Base-by-base conservation (phyloP, 805 yeast genomes). In the Nakazawaea pomicola region DNA sequence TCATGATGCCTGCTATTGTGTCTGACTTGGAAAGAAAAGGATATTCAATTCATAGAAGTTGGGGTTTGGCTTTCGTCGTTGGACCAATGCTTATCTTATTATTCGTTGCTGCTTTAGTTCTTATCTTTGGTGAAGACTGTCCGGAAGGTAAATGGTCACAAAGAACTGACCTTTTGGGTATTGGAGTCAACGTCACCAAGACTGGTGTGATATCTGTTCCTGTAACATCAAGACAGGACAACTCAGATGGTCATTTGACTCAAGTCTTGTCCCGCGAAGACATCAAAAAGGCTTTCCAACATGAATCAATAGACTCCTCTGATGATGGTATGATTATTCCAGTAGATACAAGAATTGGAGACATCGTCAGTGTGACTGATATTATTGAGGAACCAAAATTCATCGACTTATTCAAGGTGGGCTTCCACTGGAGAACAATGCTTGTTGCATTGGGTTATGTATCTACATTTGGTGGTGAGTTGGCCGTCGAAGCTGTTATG, bases 81-180 rank as follows among this genome's bases (percentile, higher is more conserved):
- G 63, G 64, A 20, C 67, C 67, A 3, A 49, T 61, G 33, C 25
- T 58, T 17, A 54, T 61, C 18, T 46, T 61, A 35, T 16, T 56
- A 19, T 43, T 51, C 35, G 59, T 60, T 12, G 64, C 63, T 2
- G 20, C 37, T 10, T 10, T 52, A 18, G 47, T 48, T 20, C 33
- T 56, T 2, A 12, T 57, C 3, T 49, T 60, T 40, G 64, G 64
- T 1, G 50, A 48, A 17, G 67, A 61, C 43, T 60, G 64, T 41
- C 67, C 67, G 8, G 61, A 55, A 40, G 67, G 65, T 15, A 49
- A 48, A 33, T 62, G 67, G 67, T 44, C 55, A 1, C 45, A 55
- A 33, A 53, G 67, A 43, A 50, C 27, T n/a, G 55, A 51, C 42
- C 39, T 57, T 1, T 42, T 55, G 12, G 48, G 51, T 3, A 45